phyloP scores from a whole-genome alignment of 352 stramenopile species.

The Phytophthora cryptogea region DNA sequence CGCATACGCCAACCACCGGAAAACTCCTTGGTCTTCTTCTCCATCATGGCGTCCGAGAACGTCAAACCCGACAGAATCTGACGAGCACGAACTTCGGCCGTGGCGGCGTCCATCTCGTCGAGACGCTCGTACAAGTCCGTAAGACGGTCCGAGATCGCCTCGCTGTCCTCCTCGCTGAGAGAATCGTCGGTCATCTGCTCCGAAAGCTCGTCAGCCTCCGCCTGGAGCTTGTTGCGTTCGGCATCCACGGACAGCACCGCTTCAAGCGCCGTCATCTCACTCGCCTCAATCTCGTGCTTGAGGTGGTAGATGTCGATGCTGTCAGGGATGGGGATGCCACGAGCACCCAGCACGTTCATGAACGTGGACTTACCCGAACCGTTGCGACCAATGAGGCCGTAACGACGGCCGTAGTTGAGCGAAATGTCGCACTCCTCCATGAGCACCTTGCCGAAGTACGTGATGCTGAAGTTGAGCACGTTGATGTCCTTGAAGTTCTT shows the following conservation, averaged over 20 bases:
- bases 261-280: constrained; percentile 94
- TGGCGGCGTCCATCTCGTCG: constrained; percentile 95
- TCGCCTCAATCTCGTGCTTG: constrained; percentile 96
- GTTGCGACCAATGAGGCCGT: constrained; percentile 97
- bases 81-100: constrained; percentile 92
- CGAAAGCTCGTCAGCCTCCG: constrained; percentile 93
- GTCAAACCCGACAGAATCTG: constrained; percentile 95
- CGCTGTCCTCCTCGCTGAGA: constrained; percentile 85
- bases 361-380: constrained; percentile 97
- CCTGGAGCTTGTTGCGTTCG: constrained; percentile 92
- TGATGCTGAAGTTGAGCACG: constrained; percentile 96
- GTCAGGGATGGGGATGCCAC: constrained; percentile 94
- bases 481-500: constrained; percentile 98
- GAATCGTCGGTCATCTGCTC: constrained; percentile 90
- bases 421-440: constrained; percentile 96
- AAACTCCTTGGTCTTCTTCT: constrained; percentile 94
- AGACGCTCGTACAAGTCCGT: constrained; percentile 95
- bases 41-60: constrained; percentile 96
- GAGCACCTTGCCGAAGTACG: constrained; percentile 96
- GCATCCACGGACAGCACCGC: constrained; percentile 96
- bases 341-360: constrained; percentile 96
- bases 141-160: constrained; percentile 90
- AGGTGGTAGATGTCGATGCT: constrained; percentile 98
- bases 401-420: constrained; percentile 98
- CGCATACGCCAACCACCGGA: constrained; percentile 96